Percentiles rank a stretch among this genome's conserved stretches.
These are phyloP conservation scores for Ceratobasidium sp. DNA, from an alignment of 1,284 basidiomycete species.

Conservation along the genomic window DNA sequence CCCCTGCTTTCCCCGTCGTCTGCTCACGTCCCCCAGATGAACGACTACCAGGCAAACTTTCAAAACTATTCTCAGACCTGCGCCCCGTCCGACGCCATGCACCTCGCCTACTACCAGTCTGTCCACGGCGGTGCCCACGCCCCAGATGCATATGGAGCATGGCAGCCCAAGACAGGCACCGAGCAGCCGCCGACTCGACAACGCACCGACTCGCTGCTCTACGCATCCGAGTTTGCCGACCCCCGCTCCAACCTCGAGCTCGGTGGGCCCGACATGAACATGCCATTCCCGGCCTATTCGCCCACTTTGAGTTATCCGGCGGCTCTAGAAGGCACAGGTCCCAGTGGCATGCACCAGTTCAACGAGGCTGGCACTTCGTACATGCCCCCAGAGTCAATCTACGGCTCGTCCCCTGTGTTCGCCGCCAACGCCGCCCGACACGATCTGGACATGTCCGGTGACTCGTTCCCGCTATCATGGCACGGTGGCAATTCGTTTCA, in stretches of 20 bases:
- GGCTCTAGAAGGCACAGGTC: slow-evolving; percentile 2
- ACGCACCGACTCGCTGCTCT: slow-evolving; percentile 8
- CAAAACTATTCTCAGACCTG: slow-evolving; percentile 35
- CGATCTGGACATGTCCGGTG: neutral
- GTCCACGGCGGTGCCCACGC: neutral
- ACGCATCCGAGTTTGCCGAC: slow-evolving; percentile 36
- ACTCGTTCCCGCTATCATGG: slow-evolving; percentile 25
- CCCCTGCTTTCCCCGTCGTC: neutral
- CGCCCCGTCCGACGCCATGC: slow-evolving; percentile 34
- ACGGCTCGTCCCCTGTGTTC: slow-evolving; percentile 20
- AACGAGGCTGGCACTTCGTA: slow-evolving; percentile 35
- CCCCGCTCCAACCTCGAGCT: slow-evolving; percentile 41
- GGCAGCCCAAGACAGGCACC: slow-evolving; percentile 10
- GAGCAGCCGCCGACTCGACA: neutral
- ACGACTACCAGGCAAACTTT: slow-evolving; percentile 39
- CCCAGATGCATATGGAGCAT: neutral
- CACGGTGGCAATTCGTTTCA: slow-evolving; percentile 21
- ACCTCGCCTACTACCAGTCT: slow-evolving; percentile 30
- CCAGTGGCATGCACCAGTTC: slow-evolving; percentile 9
- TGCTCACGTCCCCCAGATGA: slow-evolving; percentile 24
- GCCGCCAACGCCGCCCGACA: slow-evolving; percentile 10
- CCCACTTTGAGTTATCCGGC: slow-evolving; percentile 17
- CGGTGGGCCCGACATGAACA: slow-evolving; percentile 1
- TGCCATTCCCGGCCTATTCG: slow-evolving; percentile 39
- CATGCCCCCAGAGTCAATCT: slow-evolving; percentile 18